Conservation (phyloP, 1,284 basidiomycete genomes). For the Pholiota adiposa region DNA sequence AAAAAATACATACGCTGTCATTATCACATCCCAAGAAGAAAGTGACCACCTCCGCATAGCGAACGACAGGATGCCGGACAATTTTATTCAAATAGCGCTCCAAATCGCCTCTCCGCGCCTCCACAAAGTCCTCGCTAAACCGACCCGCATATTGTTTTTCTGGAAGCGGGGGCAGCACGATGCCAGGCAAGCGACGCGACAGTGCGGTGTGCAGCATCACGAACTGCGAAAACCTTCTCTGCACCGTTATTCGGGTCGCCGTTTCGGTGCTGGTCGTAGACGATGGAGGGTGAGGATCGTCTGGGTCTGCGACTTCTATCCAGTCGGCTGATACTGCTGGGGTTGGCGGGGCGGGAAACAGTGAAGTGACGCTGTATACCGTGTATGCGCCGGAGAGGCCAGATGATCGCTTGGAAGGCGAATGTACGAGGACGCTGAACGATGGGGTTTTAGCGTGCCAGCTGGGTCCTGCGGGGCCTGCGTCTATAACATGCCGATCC, state of each 20-base stretch:
- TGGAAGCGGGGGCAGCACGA: conserved; percentile 80
- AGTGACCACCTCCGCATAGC: conserved; percentile 81
- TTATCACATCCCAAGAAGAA: conserved; percentile 81
- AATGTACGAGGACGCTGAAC: conserved; percentile 79
- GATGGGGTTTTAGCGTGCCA: conserved; percentile 77
- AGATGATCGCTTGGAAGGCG: conserved; percentile 73
- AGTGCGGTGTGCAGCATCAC: conserved; percentile 76
- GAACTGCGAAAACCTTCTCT: conserved; percentile 85
- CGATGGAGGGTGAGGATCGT: conserved; percentile 26
- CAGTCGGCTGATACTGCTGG: conserved; percentile 21
- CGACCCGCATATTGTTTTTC: conserved; percentile 83
- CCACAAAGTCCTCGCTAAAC: conserved; percentile 82
- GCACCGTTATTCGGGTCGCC: conserved; percentile 66
- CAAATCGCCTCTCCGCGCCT: conserved; percentile 78
- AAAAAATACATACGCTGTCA: conserved; percentile 55
- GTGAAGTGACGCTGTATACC: conserved; percentile 76
- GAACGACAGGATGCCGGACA: conserved; percentile 77
- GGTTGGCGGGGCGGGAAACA: conserved; percentile 51
- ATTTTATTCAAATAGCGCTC: conserved; percentile 77
- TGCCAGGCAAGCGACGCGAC: conserved; percentile 67
- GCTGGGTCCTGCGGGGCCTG: conserved; percentile 66
- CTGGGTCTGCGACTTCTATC: conserved; percentile 27
- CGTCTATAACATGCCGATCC: conserved; percentile 74
- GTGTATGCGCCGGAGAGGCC: conserved; percentile 75
- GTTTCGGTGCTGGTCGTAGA: conserved; percentile 30